These are phyloP conservation scores for Scytalidium sp. DNA, from an alignment of 2,329 filamentous ascomycete genomes.

Conservation along the genomic window DNA sequence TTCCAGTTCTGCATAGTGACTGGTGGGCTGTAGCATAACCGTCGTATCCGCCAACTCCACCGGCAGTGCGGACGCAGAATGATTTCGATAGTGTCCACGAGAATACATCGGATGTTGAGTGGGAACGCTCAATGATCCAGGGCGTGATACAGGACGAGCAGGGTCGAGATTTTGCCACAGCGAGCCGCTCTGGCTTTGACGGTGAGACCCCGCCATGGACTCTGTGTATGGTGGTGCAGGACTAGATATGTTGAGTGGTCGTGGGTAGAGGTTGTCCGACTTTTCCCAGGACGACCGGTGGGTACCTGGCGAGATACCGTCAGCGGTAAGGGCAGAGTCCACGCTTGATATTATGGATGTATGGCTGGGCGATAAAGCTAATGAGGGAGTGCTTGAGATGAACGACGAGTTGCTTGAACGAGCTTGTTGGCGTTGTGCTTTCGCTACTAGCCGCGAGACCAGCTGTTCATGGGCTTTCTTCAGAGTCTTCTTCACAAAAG, in stretches of 20 bases:
- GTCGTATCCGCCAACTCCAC: neutral
- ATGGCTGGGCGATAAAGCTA: neutral
- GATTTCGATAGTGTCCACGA: neutral
- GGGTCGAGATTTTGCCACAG: neutral
- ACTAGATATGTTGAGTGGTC: conserved; percentile 8
- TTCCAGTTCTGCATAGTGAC: neutral
- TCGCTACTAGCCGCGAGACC: conserved; percentile 60
- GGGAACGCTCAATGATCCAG: neutral
- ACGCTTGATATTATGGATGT: neutral
- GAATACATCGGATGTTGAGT: neutral
- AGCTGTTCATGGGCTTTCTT: conserved; percentile 71
- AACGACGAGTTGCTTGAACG: neutral
- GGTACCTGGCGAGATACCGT: neutral
- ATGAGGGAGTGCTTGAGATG: neutral
- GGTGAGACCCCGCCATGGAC: neutral
- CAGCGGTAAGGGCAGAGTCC: neutral
- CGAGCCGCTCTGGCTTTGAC: neutral
- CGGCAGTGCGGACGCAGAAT: neutral
- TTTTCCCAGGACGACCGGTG: neutral
- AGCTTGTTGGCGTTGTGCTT: conserved; percentile 36
- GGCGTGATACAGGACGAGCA: neutral
- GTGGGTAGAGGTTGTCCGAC: conserved; percentile 5
- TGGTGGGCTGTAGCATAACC: neutral
- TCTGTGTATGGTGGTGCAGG: conserved; percentile 1
- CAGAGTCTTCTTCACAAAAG: conserved; percentile 79